Base-by-base conservation (phyloP, 2,329 filamentous ascomycete species). In the Epichloe bromicola region DNA sequence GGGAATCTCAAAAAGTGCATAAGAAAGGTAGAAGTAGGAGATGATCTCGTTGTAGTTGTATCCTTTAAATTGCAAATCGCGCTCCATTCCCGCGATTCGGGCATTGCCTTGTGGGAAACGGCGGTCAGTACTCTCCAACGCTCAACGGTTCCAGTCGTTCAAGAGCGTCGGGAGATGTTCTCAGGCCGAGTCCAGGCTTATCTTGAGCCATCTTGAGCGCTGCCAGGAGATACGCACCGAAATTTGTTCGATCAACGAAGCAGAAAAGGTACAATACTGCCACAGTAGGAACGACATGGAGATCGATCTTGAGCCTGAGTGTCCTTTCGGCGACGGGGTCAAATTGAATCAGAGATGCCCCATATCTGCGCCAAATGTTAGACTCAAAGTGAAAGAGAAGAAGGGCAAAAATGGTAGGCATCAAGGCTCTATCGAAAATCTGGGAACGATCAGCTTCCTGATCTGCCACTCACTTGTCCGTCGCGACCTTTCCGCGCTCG, bases 191-290 rank as follows among this genome's bases (percentile, higher is more conserved):
- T 30, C 26, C 26, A 11, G 26, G 26, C 26, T 30, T 10, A 11
- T 30, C 26, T 30, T 30, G 10, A 11, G 26, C 26, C 2, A 15
- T n/a, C 37, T 14, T n/a, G 5, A 8, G 14, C 5, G 12, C 37
- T 46, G 5, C 23, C 3, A 43, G 26, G 33, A 4, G 15, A 20
- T 17, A 43, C 68, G 60, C 60, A 82, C 82, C 83, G 38, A 88
- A 83, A 54, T 86, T 87, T 23, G 83, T 80, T n/a, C 83, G 74
- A 58, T 86, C 83, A 55, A 86, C 85, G 65, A 86, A 86, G 66
- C 82, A 86, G 59, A 86, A 86, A 0, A 86, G 72, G 58, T 86
- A 87, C 3, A 87, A 67, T 0, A 86, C 52, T 0, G 82, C 68
- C 0, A 86, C 81, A 0, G 79, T 84, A 0, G 84, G 83, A 0